Conservation (phyloP, 176 grass and related monocot species). For the Bothriochloa decipiens region DNA sequence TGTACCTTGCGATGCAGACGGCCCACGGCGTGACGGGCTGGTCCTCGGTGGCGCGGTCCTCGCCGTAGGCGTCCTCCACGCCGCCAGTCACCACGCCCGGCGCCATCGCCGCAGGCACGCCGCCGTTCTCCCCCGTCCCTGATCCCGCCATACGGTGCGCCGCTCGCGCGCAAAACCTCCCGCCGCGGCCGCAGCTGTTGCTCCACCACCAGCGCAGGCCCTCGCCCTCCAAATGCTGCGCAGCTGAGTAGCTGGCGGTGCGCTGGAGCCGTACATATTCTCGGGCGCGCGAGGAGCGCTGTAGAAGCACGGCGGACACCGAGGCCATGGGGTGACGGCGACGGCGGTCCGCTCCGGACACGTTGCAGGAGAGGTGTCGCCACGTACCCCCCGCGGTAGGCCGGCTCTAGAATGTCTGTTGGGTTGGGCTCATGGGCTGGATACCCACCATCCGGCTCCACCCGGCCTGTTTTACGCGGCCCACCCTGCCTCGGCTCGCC, state of each 20-base stretch:
- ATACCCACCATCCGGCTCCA: background rate
- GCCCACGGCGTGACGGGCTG: constrained; percentile 69
- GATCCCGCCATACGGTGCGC: constrained; percentile 49
- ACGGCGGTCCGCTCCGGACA: constrained; percentile 36
- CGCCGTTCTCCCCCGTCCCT: constrained; percentile 27
- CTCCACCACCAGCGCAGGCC: background rate
- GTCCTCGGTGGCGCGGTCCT: constrained; percentile 60
- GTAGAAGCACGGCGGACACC: constrained; percentile 32
- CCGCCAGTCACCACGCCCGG: constrained; percentile 40
- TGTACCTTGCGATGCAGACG: constrained; percentile 67
- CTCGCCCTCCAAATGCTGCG: constrained; percentile 12
- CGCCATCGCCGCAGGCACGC: constrained; percentile 12
- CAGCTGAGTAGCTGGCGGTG: background rate
- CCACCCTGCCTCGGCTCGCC: background rate
- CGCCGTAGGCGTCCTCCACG: constrained; percentile 60
- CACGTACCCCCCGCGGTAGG: constrained; percentile 39
- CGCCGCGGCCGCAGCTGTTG: background rate
- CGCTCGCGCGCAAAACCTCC: constrained; percentile 21
- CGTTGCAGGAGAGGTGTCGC: constrained; percentile 44
- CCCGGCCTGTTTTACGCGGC: background rate
- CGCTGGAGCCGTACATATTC: constrained; percentile 38
- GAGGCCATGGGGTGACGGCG: constrained; percentile 28
- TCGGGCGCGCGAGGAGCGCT: constrained; percentile 19
- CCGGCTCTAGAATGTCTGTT: constrained; percentile 35
- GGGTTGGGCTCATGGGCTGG: background rate